phyloP scores from a whole-genome alignment of 208 protist genomes.

The Sergeia podlipaevii region DNA sequence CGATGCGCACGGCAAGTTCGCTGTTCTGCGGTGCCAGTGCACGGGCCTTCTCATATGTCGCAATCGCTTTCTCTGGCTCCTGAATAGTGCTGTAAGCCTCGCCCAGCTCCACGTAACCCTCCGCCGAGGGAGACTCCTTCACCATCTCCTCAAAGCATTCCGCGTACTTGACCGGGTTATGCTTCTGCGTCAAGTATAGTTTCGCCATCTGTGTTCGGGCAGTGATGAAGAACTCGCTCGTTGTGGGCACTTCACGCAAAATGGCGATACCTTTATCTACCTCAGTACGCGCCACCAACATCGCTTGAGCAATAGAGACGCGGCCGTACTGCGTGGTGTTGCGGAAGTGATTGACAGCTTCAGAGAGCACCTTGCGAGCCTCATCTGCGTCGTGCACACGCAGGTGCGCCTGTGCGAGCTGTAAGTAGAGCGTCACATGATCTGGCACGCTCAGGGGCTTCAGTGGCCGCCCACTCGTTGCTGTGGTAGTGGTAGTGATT shows the following conservation, averaged over 20 bases:
- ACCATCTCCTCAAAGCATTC: constrained; percentile 91
- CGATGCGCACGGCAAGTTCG: constrained; percentile 90
- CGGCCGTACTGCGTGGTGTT: constrained; percentile 70
- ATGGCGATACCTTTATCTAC: constrained; percentile 82
- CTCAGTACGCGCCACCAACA: constrained; percentile 80
- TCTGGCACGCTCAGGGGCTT: constrained; percentile 78
- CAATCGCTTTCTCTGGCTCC: constrained; percentile 89
- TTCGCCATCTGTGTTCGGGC: constrained; percentile 88
- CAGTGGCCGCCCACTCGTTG: constrained; percentile 36
- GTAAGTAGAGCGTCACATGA: constrained; percentile 83
- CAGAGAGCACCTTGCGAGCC: constrained; percentile 58
- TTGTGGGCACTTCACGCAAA: constrained; percentile 65
- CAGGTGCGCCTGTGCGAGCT: constrained; percentile 79
- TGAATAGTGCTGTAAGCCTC: constrained; percentile 88
- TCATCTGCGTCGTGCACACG: constrained; percentile 71
- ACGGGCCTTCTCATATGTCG: constrained; percentile 85
- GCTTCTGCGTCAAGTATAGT: constrained; percentile 80
- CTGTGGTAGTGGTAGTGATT: constrained; percentile 2
- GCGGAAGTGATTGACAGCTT: constrained; percentile 57
- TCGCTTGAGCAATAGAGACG: constrained; percentile 77
- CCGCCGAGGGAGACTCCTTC: constrained; percentile 56
- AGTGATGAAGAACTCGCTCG: constrained; percentile 70
- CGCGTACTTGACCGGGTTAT: constrained; percentile 76
- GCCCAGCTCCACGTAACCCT: constrained; percentile 82
- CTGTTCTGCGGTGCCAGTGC: constrained; percentile 78